Percentiles rank a stretch among this genome's conserved stretches.
Conservation (phyloP, 1,139 yeast genomes). For the Lipomyces yarrowii region DNA sequence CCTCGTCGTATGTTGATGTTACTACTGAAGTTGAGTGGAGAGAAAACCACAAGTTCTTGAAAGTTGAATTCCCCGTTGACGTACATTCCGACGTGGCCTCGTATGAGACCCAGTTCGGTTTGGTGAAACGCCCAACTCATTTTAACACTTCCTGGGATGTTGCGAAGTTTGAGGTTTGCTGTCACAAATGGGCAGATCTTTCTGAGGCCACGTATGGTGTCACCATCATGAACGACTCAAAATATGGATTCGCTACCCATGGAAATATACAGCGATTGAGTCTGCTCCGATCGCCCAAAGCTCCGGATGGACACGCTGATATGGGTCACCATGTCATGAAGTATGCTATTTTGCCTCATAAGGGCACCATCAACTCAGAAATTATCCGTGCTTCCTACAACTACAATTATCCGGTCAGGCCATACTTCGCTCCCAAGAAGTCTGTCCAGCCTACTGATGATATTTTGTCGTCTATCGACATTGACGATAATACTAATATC, state of each 20-base stretch:
- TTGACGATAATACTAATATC: slow-evolving; percentile 46
- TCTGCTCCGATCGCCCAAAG: slow-evolving; percentile 75
- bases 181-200: slow-evolving; percentile 90
- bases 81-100: slow-evolving; percentile 73
- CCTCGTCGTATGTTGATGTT: slow-evolving; percentile 59
- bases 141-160: slow-evolving; percentile 94
- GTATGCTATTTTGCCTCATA: slow-evolving; percentile 84
- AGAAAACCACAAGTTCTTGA: slow-evolving; percentile 82
- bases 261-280: slow-evolving; percentile 83
- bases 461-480: slow-evolving; percentile 26
- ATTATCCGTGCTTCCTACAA: slow-evolving; percentile 77
- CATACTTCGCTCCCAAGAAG: slow-evolving; percentile 36
- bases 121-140: slow-evolving; percentile 89
- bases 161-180: slow-evolving; percentile 94
- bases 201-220: slow-evolving; percentile 88
- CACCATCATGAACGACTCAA: slow-evolving; percentile 78
- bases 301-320: slow-evolving; percentile 85
- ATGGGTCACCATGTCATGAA: slow-evolving; percentile 85
- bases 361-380: slow-evolving; percentile 60
- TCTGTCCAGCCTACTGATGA: slow-evolving; percentile 32
- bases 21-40: slow-evolving; percentile 81
- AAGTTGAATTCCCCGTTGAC: slow-evolving; percentile 92
- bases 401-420: slow-evolving; percentile 64
- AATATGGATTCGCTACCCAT: slow-evolving; percentile 89
- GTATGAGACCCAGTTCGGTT: slow-evolving; percentile 92